Evolutionary conservation across 352 stramenopile genomes (phyloP).

Genomic region (Albugo laibachii): DNA sequence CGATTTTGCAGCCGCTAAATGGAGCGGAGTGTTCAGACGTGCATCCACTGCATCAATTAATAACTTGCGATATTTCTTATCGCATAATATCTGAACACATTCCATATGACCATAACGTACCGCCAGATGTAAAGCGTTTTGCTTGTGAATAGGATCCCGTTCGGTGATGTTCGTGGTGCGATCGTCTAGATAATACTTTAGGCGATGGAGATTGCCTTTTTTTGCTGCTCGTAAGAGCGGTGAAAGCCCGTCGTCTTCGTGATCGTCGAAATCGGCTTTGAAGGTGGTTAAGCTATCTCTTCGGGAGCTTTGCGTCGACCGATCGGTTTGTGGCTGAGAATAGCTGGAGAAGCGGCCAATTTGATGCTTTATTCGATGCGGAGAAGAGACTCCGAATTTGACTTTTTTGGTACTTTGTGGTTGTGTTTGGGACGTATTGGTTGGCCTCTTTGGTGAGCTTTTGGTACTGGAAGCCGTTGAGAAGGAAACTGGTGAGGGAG

Average conservation of each 20-base stretch:
- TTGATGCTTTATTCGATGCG: too few relatives aligned
- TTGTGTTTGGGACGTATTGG: too few relatives aligned
- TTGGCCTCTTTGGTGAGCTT: too few relatives aligned
- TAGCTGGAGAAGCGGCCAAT: too few relatives aligned
- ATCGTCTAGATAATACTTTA: constrained; percentile 34
- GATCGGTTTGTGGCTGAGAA: too few relatives aligned
- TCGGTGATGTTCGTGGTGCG: constrained; percentile 34
- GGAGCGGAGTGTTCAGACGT: constrained; percentile 54
- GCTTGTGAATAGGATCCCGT: constrained; percentile 44
- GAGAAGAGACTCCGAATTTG: too few relatives aligned
- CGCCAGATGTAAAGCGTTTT: constrained; percentile 61
- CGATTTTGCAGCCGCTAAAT: constrained; percentile 61
- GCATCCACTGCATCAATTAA: constrained; percentile 55
- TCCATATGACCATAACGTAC: constrained; percentile 59
- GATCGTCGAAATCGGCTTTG: background rate
- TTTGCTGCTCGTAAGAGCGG: constrained; percentile 42
- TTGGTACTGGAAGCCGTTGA: too few relatives aligned
- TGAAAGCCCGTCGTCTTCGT: constrained; percentile 24
- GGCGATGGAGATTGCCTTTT: constrained; percentile 32
- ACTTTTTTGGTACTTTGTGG: too few relatives aligned
- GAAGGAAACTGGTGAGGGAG: too few relatives aligned
- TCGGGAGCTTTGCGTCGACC: too few relatives aligned
- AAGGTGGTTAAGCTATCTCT: too few relatives aligned
- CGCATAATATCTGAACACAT: constrained; percentile 46
- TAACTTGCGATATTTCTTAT: constrained; percentile 27